Evolutionary conservation across 169 alveolate genomes (phyloP), one percentile per base, ranked within the genome.

Genomic region (Neospora caninum): DNA sequence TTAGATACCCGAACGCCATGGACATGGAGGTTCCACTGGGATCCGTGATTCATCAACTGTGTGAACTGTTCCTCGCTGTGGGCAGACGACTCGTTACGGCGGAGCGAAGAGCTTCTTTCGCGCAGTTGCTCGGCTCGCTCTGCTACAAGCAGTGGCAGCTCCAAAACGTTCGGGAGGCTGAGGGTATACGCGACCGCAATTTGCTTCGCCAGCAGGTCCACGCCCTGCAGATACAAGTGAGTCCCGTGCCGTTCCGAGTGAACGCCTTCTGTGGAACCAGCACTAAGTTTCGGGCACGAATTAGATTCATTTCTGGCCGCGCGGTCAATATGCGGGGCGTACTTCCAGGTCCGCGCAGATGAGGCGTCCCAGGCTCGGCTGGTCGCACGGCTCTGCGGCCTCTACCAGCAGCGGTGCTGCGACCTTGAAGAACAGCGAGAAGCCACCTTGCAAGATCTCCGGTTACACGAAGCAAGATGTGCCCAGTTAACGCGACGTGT

Each of bases 81-180:
- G 89, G 89, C 67, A 38, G 41, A 27, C 89, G 89, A 31, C 67
- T 82, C 31, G 36, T 42, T 2, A 36, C 29, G 10, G 89, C 64
- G 10, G 89, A 82, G 25, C 29, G 64, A 27, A 16, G 67, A 9
- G 89, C 89, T 38, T 22, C 89, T 18, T 41, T 42, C 64, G 0
- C 54, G 20, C 43, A 82, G 67, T 38, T 82, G 54, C 38, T 43
- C 38, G 53, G 43, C 69, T 16, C 41, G 53, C 67, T 82, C 39
- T 41, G 67, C 41, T 82, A 82, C 67, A 82, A 82, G 25, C 89
- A 82, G 67, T 82, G 89, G 89, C 89, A 82, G 36, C 89, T 82
- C 18, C 89, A 82, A 49, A 82, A 31, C 16, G 58, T 67, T 10
- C 54, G 89, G 39, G 89, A 82, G 64, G 64, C 54, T 42, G 89